phyloP scores from a whole-genome alignment of 306 rosid genomes.

The Acacia melanoxylon region DNA sequence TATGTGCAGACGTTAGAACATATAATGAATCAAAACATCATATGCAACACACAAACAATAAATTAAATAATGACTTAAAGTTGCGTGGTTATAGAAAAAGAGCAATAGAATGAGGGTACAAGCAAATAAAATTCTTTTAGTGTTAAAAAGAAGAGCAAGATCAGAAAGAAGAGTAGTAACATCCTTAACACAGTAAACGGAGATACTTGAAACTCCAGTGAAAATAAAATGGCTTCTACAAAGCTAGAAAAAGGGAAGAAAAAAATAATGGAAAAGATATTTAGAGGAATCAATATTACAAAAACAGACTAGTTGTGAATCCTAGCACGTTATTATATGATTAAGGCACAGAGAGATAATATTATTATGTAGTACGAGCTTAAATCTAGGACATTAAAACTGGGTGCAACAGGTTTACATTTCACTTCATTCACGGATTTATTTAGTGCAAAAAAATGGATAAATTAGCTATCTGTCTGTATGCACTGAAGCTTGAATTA shows the following conservation, averaged over 20 bases:
- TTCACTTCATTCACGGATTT: neutral
- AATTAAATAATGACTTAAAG: neutral
- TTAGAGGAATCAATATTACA: neutral
- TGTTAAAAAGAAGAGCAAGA: constrained; percentile 26
- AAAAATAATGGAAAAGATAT: neutral
- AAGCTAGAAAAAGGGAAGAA: neutral
- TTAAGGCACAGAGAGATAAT: neutral
- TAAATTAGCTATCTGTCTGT: neutral
- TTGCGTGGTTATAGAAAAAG: neutral
- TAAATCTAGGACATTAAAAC: neutral
- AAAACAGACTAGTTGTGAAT: neutral
- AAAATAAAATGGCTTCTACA: neutral
- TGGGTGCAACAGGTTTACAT: neutral
- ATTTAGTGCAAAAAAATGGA: neutral
- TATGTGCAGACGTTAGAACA: constrained; percentile 1
- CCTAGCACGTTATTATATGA: neutral
- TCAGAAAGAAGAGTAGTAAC: neutral
- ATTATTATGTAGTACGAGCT: neutral
- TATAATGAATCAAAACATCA: neutral
- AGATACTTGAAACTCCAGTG: neutral
- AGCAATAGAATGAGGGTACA: neutral
- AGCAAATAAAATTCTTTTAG: constrained; percentile 4
- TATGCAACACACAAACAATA: neutral
- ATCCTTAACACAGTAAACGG: neutral
- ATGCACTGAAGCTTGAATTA: neutral